Evolutionary conservation across 2,329 filamentous ascomycete genomes (phyloP), one percentile per base, ranked within the genome.

Genomic region (Hirsutella minnesotensis): DNA sequence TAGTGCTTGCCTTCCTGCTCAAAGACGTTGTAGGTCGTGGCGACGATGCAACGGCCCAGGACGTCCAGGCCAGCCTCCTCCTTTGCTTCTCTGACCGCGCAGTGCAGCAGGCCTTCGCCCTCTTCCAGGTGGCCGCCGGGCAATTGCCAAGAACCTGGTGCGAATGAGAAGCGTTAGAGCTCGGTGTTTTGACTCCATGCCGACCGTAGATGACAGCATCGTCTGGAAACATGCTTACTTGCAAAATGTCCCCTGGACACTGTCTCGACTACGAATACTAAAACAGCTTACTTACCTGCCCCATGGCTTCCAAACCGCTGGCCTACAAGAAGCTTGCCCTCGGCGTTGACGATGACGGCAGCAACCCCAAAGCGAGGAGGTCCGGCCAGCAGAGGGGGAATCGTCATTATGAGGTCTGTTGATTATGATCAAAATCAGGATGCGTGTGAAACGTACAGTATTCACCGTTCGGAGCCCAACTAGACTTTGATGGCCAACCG

Each of bases 81-180:
- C 0, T 75, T 55, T 0, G 75, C 67, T 59, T 90, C 85, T 4
- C 85, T 72, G 38, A 63, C 69, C 0, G 83, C 82, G 45, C 83
- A 87, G 0, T 61, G 57, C 18, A 77, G 66, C 27, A 77, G 69
- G 2, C 67, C 67, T 56, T 90, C 85, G 47, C 74, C 73, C 44
- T 75, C 73, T 47, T 90, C 85, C 15, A 89, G 71, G 52, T 90
- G 83, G 0, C 85, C 86, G 19, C 85, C 85, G 0, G 85, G 83
- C 13, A 86, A 72, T 40, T 79, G 79, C 62, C 73, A 77, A 0
- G 73, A 79, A 1, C 75, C 79, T 74, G 27, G 12, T n/a, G n/a
- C n/a, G 24, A 12, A 27, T 27, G 7, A 27, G 24, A 27, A 10
- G n/a, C 9, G 46, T 47, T 13, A 18, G n/a, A 3, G 47, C 50